Evolutionary conservation across 2,329 filamentous ascomycete genomes (phyloP).

Genomic region (Aspergillus flavus): DNA sequence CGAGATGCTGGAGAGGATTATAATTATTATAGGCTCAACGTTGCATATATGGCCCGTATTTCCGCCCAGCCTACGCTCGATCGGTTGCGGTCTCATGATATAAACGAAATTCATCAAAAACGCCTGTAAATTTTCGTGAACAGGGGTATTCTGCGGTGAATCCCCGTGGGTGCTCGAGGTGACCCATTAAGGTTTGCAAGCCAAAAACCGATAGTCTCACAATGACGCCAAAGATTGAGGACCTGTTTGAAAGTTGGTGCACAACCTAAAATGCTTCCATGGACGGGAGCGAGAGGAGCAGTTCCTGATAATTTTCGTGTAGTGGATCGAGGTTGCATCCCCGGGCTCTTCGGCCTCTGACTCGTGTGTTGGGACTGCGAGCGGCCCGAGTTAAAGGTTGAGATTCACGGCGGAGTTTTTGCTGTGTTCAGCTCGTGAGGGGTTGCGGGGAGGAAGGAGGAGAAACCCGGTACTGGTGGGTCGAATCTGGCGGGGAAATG

Average conservation of each 20-base stretch:
- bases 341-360: neutral
- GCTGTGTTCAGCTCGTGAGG: neutral
- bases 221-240: neutral
- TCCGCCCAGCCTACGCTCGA: neutral
- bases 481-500: neutral
- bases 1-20: no score
- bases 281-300: neutral
- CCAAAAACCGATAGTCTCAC: neutral
- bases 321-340: slow-evolving; percentile 8
- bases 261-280: neutral
- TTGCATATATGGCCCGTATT: neutral
- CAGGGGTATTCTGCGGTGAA: neutral
- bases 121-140: neutral
- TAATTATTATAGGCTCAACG: no score
- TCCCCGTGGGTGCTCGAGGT: neutral
- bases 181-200: neutral
- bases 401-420: neutral
- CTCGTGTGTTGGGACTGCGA: neutral
- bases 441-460: neutral
- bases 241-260: neutral
- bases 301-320: slow-evolving; percentile 9
- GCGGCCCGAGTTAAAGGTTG: neutral
- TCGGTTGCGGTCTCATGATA: neutral
- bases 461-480: neutral
- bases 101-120: neutral